Percentiles rank a stretch among this genome's conserved stretches.
These are phyloP conservation scores for Mortierella sp. DNA, from an alignment of 371 early-diverging fungal genomes.

Conservation along the genomic window DNA sequence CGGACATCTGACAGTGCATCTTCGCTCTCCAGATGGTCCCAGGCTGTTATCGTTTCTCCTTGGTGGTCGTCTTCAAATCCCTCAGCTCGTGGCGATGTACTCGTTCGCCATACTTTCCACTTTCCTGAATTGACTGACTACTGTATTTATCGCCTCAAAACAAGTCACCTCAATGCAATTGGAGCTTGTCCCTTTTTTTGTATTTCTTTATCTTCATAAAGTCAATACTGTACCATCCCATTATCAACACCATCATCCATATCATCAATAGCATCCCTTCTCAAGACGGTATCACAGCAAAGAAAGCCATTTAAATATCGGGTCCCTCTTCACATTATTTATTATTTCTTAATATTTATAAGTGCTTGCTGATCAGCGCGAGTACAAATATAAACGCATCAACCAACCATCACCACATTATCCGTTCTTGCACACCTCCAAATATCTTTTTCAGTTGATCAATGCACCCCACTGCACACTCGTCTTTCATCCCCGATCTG, in stretches of 20 bases:
- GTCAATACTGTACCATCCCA: too few species aligned
- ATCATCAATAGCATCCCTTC: too few species aligned
- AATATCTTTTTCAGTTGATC: not conserved
- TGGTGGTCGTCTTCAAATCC: not conserved
- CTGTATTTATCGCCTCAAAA: too few species aligned
- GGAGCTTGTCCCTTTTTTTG: too few species aligned
- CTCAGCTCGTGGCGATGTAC: too few species aligned
- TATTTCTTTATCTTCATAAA: not conserved
- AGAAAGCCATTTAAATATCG: too few species aligned
- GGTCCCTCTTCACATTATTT: not conserved
- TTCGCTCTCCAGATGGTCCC: not conserved
- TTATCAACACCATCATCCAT: too few species aligned
- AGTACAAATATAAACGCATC: too few species aligned
- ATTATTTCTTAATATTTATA: not conserved
- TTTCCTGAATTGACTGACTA: too few species aligned
- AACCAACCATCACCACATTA: not conserved
- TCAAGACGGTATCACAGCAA: too few species aligned
- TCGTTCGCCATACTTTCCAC: not conserved
- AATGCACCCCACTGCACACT: conserved; percentile 48
- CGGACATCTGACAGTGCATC: not conserved
- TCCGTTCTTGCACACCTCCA: not conserved
- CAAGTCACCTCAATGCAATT: not conserved
- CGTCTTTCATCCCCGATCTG: conserved; percentile 38
- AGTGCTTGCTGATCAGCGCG: too few species aligned
- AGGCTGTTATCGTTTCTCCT: not conserved